Conservation (phyloP, 2,329 filamentous ascomycete genomes). For the Penicillium sclerotigenum region DNA sequence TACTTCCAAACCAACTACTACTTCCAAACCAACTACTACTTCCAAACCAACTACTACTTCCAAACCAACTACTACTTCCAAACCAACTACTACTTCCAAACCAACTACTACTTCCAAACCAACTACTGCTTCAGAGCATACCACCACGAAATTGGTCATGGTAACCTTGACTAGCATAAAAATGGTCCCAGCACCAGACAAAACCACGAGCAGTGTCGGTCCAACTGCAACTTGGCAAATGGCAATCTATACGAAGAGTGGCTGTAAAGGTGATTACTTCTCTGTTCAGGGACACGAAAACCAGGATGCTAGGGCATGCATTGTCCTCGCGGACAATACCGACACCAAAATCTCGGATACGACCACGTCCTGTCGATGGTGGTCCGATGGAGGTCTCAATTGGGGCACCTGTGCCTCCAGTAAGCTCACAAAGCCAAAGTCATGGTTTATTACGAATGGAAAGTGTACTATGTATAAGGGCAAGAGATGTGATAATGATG, state of each 20-base stretch:
- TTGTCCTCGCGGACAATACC: background rate
- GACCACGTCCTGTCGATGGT: constrained; percentile 5
- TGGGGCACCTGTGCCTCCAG: background rate
- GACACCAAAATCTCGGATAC: background rate
- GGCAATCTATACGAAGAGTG: background rate
- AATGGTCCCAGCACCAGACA: background rate
- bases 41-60: background rate
- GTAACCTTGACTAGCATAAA: background rate
- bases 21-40: background rate
- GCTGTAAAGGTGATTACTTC: background rate
- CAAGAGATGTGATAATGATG: background rate
- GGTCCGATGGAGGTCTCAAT: background rate
- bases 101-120: background rate
- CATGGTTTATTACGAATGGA: background rate
- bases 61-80: background rate
- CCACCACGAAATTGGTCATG: background rate
- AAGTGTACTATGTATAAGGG: background rate
- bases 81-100: background rate
- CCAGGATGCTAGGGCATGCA: background rate
- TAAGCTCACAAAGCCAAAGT: background rate
- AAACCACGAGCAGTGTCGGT: background rate
- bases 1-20: background rate
- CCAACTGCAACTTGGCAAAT: background rate
- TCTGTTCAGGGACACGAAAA: background rate
- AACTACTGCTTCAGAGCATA: no score